Percentiles rank a stretch among this genome's conserved stretches.
These are phyloP conservation scores for Zymoseptoria ardabiliae DNA, from an alignment of 2,329 filamentous ascomycete genomes.

Conservation along the genomic window DNA sequence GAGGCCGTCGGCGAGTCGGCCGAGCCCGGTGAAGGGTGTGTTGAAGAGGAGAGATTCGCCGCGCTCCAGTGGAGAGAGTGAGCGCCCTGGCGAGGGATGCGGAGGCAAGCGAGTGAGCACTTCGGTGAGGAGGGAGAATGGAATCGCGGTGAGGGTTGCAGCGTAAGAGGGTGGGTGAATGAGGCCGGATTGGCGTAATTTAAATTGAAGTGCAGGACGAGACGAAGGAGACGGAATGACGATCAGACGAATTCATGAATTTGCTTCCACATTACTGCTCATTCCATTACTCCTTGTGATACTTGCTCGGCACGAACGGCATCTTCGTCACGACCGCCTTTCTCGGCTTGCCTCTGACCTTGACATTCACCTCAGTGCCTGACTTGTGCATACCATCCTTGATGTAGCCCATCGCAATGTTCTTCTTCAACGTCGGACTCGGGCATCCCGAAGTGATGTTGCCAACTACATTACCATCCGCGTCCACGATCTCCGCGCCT, in stretches of 20 bases:
- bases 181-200: background rate
- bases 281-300: conserved; percentile 48
- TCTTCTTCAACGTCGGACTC: conserved; percentile 75
- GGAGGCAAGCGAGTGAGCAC: background rate
- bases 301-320: conserved; percentile 79
- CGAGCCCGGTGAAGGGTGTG: conserved; percentile 13
- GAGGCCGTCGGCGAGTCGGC: conserved; percentile 7
- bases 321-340: conserved; percentile 75
- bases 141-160: background rate
- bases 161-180: background rate
- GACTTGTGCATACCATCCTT: conserved; percentile 73
- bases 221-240: background rate
- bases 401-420: conserved; percentile 95
- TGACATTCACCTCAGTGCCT: conserved; percentile 71
- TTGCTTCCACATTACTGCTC: background rate
- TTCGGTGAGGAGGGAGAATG: background rate
- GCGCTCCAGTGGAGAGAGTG: background rate
- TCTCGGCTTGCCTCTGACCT: conserved; percentile 69
- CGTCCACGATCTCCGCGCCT: conserved; percentile 67
- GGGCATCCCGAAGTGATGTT: conserved; percentile 83
- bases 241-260: background rate
- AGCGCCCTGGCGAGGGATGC: background rate
- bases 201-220: background rate
- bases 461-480: conserved; percentile 62
- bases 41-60: conserved; percentile 7